Conservation (phyloP, 1,284 basidiomycete genomes). For the Melampsora medusae region DNA sequence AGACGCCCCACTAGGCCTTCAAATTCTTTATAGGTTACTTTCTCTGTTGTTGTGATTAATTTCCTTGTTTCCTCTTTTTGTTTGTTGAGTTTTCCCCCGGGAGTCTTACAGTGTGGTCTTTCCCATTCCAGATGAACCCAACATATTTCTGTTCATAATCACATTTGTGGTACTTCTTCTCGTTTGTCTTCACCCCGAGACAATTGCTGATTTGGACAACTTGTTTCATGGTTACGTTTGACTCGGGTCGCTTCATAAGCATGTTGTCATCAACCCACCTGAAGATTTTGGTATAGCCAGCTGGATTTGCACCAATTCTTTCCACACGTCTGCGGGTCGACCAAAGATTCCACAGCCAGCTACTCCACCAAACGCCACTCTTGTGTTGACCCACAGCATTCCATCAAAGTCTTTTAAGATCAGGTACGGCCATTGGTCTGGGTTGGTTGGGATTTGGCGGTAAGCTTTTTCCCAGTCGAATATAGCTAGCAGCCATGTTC, state of each 20-base stretch:
- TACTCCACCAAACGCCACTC: constrained; percentile 3
- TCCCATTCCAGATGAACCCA: background rate
- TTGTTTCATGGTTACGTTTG: background rate
- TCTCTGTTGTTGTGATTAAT: background rate
- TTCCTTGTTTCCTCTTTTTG: background rate
- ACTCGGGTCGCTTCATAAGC: background rate
- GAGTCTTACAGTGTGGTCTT: no score
- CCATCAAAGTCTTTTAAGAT: background rate
- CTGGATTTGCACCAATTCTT: background rate
- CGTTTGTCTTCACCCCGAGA: background rate
- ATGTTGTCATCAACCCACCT: background rate
- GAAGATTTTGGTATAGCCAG: background rate
- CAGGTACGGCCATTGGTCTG: constrained; percentile 10
- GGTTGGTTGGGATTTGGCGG: no score
- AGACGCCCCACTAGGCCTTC: background rate
- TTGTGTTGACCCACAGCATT: background rate
- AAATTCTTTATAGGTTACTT: background rate
- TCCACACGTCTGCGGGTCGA: background rate
- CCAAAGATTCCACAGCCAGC: constrained; percentile 7
- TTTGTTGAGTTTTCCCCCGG: background rate
- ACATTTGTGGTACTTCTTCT: background rate
- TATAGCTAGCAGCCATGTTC: no score
- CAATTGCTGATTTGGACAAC: background rate
- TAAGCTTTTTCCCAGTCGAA: no score
- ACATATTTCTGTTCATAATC: no score